Conservation (phyloP, 305 asterid genomes). For the Coffea humblotiana region DNA sequence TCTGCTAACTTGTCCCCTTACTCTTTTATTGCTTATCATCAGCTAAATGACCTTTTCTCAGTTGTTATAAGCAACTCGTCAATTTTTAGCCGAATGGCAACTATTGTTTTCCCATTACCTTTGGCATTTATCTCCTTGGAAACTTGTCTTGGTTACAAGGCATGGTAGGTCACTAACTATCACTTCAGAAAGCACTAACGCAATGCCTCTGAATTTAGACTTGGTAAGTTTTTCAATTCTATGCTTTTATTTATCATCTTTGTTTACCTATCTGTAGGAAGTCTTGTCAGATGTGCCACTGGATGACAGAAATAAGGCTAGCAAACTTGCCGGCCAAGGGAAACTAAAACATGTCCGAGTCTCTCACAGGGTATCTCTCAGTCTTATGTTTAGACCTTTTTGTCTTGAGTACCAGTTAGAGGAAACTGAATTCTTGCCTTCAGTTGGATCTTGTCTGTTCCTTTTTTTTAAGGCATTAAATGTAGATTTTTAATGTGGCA, state of each 20-base stretch:
- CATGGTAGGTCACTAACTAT: not conserved
- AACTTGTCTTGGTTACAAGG: not conserved
- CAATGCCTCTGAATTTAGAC: not conserved
- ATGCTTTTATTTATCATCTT: constrained; percentile 10
- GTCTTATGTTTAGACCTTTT: constrained; percentile 16
- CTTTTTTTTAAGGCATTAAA: constrained; percentile 13
- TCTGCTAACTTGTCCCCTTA: not conserved
- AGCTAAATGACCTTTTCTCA: not conserved
- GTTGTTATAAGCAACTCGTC: not conserved
- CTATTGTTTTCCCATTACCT: not conserved
- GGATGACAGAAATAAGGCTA: constrained; percentile 68
- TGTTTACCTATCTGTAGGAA: constrained; percentile 52
- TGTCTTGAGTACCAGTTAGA: constrained; percentile 10
- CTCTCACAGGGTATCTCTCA: constrained; percentile 66
- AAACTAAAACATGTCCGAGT: constrained; percentile 72
- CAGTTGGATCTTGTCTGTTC: not conserved
- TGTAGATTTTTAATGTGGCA: constrained; percentile 28
- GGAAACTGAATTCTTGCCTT: not conserved
- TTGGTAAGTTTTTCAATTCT: not conserved
- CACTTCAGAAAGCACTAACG: not conserved
- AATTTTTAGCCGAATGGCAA: not conserved
- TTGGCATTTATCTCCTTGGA: not conserved
- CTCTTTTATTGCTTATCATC: not conserved
- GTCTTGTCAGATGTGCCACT: constrained; percentile 89
- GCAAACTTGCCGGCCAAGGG: constrained; percentile 58